Evolutionary conservation across 371 early-diverging fungal species (phyloP).

Genomic region (Rozella allomycis): DNA sequence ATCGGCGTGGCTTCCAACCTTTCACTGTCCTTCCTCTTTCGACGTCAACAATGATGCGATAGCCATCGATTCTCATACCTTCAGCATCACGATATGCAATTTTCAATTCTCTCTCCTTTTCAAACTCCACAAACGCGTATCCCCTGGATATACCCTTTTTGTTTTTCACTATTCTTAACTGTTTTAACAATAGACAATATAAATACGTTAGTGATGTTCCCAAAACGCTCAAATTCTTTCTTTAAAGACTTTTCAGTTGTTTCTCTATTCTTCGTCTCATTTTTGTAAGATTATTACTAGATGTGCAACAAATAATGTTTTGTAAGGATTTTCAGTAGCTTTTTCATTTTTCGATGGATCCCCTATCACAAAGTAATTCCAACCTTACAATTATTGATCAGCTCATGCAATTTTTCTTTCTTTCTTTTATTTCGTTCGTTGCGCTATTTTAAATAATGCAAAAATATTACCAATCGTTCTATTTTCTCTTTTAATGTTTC

Average conservation of each 20-base stretch:
- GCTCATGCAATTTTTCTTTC: conserved; percentile 32
- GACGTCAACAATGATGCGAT: conserved; percentile 76
- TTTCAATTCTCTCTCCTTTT: conserved; percentile 72
- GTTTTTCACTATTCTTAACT: neutral
- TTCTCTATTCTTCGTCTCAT: conserved; percentile 32
- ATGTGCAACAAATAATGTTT: conserved; percentile 71
- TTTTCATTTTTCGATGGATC: conserved; percentile 11
- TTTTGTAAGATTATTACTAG: conserved; percentile 18
- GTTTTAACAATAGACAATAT: neutral
- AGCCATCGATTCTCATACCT: conserved; percentile 60
- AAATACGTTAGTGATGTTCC: conserved; percentile 50
- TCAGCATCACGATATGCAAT: conserved; percentile 72
- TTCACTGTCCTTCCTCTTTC: conserved; percentile 89
- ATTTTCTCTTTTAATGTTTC: conserved; percentile 43
- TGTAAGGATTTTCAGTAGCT: conserved; percentile 56
- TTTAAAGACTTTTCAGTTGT: conserved; percentile 54
- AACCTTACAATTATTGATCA: no score
- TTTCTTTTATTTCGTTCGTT: conserved; percentile 25
- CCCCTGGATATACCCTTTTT: conserved; percentile 45
- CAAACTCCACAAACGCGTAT: conserved; percentile 89
- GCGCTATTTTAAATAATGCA: conserved; percentile 1
- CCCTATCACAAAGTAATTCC: conserved; percentile 28
- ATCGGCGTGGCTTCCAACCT: conserved; percentile 75
- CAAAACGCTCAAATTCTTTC: conserved; percentile 60
- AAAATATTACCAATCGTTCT: no score